Percentiles rank a stretch among this genome's conserved stretches.
Evolutionary conservation across 2,329 filamentous ascomycete species (phyloP).

Genomic region (Pseudogymnoascus sp.): DNA sequence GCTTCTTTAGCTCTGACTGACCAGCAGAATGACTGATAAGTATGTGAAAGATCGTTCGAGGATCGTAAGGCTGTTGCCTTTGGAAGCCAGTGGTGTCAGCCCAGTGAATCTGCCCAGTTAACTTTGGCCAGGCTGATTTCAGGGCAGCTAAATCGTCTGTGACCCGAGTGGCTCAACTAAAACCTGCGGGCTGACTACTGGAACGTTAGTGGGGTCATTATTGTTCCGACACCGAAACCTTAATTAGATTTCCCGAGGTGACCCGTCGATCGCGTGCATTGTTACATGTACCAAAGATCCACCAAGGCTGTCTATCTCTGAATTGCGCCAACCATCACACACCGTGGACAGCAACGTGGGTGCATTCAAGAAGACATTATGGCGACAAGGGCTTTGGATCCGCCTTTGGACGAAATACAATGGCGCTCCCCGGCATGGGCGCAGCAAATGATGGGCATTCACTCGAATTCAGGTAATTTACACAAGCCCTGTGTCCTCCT

Average conservation of each 20-base stretch:
- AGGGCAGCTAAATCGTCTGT: background rate
- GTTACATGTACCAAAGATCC: conserved; percentile 1
- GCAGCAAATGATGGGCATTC: conserved; percentile 46
- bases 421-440: conserved; percentile 49
- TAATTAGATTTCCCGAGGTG: background rate
- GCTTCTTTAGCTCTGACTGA: background rate
- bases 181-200: background rate
- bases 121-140: background rate
- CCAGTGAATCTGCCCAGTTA: background rate
- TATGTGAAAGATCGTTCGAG: background rate
- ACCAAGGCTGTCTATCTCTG: conserved; percentile 1
- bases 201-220: background rate
- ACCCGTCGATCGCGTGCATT: background rate
- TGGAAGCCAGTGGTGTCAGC: background rate
- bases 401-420: conserved; percentile 58
- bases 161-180: conserved; percentile 1
- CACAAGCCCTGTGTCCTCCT: background rate
- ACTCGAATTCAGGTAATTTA: conserved; percentile 41
- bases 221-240: conserved; percentile 2
- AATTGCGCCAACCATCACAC: conserved; percentile 1
- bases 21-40: background rate
- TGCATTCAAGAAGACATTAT: background rate
- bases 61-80: background rate
- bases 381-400: conserved; percentile 27
- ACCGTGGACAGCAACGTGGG: background rate